Conservation (phyloP, 169 alveolate genomes). For the Plasmodium inui region DNA sequence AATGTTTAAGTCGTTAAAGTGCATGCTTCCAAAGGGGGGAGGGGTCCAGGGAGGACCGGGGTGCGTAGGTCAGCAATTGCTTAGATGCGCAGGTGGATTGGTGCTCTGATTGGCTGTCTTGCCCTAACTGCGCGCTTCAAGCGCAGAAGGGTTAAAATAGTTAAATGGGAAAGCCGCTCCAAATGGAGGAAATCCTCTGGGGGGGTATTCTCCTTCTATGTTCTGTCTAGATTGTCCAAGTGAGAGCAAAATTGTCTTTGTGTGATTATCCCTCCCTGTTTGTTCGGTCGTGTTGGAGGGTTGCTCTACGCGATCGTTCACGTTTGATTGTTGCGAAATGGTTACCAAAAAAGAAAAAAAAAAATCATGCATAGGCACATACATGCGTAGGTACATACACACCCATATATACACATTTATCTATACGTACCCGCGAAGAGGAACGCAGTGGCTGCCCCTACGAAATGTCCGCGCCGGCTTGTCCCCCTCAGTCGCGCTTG, state of each 20-base stretch:
- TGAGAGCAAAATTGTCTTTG: neutral
- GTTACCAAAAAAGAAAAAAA: neutral
- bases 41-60: neutral
- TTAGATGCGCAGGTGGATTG: neutral
- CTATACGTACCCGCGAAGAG: neutral
- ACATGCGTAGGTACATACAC: neutral
- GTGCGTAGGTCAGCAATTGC: no score
- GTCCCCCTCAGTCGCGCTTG: constrained; percentile 25
- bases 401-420: neutral
- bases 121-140: neutral
- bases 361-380: neutral
- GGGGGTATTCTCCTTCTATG: neutral
- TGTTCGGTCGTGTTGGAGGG: neutral
- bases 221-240: neutral
- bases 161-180: neutral
- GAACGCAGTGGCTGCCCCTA: neutral
- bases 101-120: neutral
- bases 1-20: constrained; percentile 12
- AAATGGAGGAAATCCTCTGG: neutral
- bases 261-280: neutral
- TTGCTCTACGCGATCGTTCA: neutral
- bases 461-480: neutral
- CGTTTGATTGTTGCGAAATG: neutral
- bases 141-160: neutral
- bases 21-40: constrained; percentile 11